Evolutionary conservation across 2,329 filamentous ascomycete genomes (phyloP).

Genomic region (Ambrosiella beaveri): DNA sequence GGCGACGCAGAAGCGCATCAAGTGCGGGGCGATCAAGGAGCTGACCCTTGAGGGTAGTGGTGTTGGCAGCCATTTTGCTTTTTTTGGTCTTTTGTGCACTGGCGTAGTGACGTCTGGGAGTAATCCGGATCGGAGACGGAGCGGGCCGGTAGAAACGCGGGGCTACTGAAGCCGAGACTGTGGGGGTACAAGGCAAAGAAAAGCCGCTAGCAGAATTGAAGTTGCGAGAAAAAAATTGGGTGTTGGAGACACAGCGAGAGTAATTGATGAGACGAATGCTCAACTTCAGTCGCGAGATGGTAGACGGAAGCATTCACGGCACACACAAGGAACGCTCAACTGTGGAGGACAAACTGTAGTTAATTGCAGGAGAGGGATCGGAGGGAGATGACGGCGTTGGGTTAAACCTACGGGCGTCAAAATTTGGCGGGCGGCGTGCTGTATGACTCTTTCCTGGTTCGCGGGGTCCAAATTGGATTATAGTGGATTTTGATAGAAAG

Average conservation of each 20-base stretch:
- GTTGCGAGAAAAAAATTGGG: neutral
- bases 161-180: neutral
- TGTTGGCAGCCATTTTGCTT: conserved; percentile 30
- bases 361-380: neutral
- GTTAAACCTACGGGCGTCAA: conserved; percentile 1
- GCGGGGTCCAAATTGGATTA: conserved; percentile 1
- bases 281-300: neutral
- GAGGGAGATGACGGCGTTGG: neutral
- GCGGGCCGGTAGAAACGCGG: neutral
- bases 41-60: conserved; percentile 74
- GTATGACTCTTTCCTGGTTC: conserved; percentile 1
- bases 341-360: conserved; percentile 4
- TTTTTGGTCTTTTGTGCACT: conserved; percentile 9
- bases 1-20: conserved; percentile 71
- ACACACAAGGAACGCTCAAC: conserved; percentile 3
- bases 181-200: neutral
- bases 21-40: conserved; percentile 68
- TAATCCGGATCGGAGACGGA: neutral
- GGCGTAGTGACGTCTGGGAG: neutral
- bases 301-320: conserved; percentile 9
- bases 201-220: neutral
- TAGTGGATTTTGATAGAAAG: conserved; percentile 4
- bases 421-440: conserved; percentile 2
- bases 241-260: neutral
- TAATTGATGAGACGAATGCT: conserved; percentile 1